phyloP scores from a whole-genome alignment of 1,284 basidiomycete genomes.

The Flammula alnicola region DNA sequence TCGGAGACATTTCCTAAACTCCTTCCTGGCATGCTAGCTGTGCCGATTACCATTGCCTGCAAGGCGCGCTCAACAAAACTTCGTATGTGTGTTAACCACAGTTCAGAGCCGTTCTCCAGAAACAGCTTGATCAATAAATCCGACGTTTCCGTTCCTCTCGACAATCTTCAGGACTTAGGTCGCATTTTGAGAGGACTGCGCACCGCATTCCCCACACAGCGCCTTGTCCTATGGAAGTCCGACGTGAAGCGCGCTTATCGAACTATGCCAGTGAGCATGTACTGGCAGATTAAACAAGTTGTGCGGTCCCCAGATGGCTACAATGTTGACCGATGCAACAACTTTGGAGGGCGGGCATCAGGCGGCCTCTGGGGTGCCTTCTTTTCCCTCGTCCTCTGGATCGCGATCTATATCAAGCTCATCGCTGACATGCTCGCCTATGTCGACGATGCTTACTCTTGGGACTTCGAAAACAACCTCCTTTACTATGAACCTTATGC shows the following conservation, averaged over 20 bases:
- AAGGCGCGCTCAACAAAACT: too few relatives aligned
- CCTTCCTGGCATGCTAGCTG: slow-evolving; percentile 3
- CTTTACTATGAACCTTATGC: too few relatives aligned
- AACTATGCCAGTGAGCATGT: slow-evolving; percentile 38
- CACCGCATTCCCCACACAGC: neutral
- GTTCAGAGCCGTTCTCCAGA: neutral
- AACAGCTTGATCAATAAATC: slow-evolving; percentile 1
- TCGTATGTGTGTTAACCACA: slow-evolving; percentile 4
- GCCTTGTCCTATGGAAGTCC: slow-evolving; percentile 37
- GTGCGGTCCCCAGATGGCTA: slow-evolving; percentile 27
- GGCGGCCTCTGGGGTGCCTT: slow-evolving; percentile 35
- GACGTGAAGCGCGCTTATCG: slow-evolving; percentile 42
- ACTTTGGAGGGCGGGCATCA: slow-evolving; percentile 37
- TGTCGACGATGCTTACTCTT: slow-evolving; percentile 21
- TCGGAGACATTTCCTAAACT: slow-evolving; percentile 1
- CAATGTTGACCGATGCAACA: slow-evolving; percentile 34
- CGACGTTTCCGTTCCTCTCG: neutral
- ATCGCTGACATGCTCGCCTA: neutral
- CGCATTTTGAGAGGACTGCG: neutral
- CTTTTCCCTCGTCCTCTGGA: slow-evolving; percentile 39
- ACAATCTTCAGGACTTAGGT: slow-evolving; percentile 3
- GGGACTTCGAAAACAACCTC: slow-evolving; percentile 13
- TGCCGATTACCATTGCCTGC: too few relatives aligned
- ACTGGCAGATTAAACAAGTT: slow-evolving; percentile 48
- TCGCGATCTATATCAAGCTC: slow-evolving; percentile 20